These are phyloP conservation scores for Ogataea paradorogensis DNA, from an alignment of 805 yeast species.

Conservation along the genomic window DNA sequence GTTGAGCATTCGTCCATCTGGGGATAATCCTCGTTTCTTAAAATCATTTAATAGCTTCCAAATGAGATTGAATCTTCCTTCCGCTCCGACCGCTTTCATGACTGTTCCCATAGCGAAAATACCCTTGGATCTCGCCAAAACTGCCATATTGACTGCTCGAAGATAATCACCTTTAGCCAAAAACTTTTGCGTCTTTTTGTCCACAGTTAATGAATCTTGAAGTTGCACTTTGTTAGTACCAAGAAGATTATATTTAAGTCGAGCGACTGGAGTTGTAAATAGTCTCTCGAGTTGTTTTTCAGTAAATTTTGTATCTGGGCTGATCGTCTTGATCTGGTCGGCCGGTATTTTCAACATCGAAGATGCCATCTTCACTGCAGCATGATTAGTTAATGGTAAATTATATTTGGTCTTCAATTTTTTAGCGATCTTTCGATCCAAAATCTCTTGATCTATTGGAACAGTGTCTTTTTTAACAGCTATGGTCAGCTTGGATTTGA, in stretches of 20 bases:
- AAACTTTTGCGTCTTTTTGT: slow-evolving; percentile 50
- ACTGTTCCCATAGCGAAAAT: slow-evolving; percentile 64
- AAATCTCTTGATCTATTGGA: slow-evolving; percentile 11
- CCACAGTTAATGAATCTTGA: slow-evolving; percentile 55
- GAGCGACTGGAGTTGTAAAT: slow-evolving; percentile 32
- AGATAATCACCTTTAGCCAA: slow-evolving; percentile 46
- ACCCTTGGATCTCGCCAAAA: slow-evolving; percentile 39
- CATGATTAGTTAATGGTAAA: slow-evolving; percentile 24
- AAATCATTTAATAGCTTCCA: slow-evolving; percentile 50
- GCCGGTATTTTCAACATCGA: slow-evolving; percentile 20
- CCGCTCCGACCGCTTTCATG: slow-evolving; percentile 44
- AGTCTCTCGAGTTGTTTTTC: slow-evolving; percentile 27
- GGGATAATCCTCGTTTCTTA: slow-evolving; percentile 58
- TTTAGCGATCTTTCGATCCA: slow-evolving; percentile 7
- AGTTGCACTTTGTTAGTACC: slow-evolving; percentile 60
- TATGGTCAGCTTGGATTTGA: slow-evolving; percentile 13
- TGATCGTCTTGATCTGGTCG: slow-evolving; percentile 18
- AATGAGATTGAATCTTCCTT: slow-evolving; percentile 46
- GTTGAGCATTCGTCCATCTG: slow-evolving; percentile 47
- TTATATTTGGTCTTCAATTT: slow-evolving; percentile 20
- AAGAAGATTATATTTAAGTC: slow-evolving; percentile 50
- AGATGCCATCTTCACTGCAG: slow-evolving; percentile 28
- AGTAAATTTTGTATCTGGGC: slow-evolving; percentile 25
- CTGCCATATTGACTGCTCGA: slow-evolving; percentile 43
- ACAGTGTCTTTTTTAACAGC: slow-evolving; percentile 13